Conservation (phyloP, 257 asterid species). For the Plectranthus barbatus region DNA sequence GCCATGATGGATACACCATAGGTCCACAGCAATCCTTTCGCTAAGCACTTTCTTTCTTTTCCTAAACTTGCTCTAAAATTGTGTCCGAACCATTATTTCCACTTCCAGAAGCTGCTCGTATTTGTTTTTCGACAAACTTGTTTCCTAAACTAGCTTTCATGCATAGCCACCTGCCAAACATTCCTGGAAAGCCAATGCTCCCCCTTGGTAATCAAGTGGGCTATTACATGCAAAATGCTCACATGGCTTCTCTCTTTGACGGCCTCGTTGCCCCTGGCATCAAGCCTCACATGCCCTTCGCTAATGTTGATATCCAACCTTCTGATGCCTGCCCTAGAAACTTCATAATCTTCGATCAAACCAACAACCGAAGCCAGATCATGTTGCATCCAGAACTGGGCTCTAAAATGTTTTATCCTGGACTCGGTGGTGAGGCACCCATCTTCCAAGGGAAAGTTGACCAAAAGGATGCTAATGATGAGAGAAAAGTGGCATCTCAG, state of each 20-base stretch:
- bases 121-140: not conserved
- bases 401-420: conserved; percentile 34
- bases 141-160: conserved; percentile 26
- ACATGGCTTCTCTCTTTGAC: conserved; percentile 24
- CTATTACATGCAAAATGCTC: conserved; percentile 31
- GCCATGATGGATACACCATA: conserved; percentile 29
- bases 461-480: conserved; percentile 16
- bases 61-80: not conserved
- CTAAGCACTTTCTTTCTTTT: conserved; percentile 1
- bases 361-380: conserved; percentile 47
- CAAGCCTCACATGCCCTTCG: conserved; percentile 27
- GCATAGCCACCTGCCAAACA: conserved; percentile 39
- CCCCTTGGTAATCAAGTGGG: conserved; percentile 38
- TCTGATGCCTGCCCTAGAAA: conserved; percentile 64
- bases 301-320: conserved; percentile 38
- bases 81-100: not conserved
- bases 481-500: conserved; percentile 25
- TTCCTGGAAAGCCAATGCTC: conserved; percentile 25
- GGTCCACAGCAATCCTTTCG: conserved; percentile 14
- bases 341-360: conserved; percentile 58
- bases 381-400: conserved; percentile 58
- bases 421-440: conserved; percentile 22
- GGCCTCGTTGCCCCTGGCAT: conserved; percentile 27
- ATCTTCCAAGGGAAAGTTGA: conserved; percentile 11
- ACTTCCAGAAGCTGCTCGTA: not conserved